A percentile compares a stretch with the other conserved stretches of the same genome.
Evolutionary conservation across 768 basidiomycete species (phyloP).

Genomic region (Lactifluus subvellereus): DNA sequence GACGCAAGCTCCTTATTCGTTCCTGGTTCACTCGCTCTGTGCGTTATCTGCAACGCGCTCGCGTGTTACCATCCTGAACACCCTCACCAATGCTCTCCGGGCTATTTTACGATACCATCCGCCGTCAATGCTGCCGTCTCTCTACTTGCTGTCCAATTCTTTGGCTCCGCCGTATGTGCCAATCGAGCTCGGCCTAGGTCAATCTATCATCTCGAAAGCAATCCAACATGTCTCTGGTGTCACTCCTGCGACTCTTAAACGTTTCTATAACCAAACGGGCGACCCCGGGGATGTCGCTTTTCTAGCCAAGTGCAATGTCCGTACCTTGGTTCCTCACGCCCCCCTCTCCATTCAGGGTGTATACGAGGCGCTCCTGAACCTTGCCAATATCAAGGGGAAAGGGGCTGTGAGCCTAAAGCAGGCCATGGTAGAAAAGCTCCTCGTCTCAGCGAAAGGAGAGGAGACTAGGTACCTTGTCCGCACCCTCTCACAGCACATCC

Average conservation of each 20-base stretch:
- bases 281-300: constrained; percentile 85
- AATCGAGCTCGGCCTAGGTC: constrained; percentile 64
- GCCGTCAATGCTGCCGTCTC: constrained; percentile 60
- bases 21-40: constrained; percentile 59
- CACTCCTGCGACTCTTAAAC: constrained; percentile 48
- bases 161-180: constrained; percentile 69
- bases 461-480: constrained; percentile 81
- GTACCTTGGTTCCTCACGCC: constrained; percentile 69
- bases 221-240: constrained; percentile 72
- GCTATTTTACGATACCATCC: constrained; percentile 62
- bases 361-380: constrained; percentile 60
- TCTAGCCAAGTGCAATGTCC: constrained; percentile 68
- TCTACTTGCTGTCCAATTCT: constrained; percentile 80
- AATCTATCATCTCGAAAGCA: constrained; percentile 60
- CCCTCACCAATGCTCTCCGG: constrained; percentile 69
- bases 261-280: constrained; percentile 65
- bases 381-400: constrained; percentile 63
- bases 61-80: constrained; percentile 61
- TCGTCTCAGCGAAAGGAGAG: constrained; percentile 82
- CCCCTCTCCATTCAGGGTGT: constrained; percentile 59
- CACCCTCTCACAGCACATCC: constrained; percentile 65
- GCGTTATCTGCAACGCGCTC: constrained; percentile 63
- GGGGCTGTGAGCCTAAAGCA: constrained; percentile 76
- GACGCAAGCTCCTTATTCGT: constrained; percentile 56
- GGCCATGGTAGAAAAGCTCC: constrained; percentile 68